A percentile compares a stretch with the other conserved stretches of the same genome.
Conservation (phyloP, 73 alveolate species). For the Uronychia setigera region DNA sequence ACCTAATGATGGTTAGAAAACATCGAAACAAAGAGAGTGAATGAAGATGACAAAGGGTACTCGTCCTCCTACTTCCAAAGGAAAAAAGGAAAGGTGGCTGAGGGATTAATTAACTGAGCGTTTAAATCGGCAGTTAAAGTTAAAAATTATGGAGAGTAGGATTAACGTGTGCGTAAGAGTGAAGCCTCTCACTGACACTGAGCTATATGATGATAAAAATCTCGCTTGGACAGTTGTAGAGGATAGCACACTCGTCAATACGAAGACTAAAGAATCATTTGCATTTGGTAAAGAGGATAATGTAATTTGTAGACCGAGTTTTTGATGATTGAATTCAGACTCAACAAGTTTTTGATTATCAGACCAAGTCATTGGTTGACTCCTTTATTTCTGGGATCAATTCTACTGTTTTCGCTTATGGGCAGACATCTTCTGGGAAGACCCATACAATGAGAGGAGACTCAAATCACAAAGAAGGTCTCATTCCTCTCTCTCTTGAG, state of each 20-base stretch:
- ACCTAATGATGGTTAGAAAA: background rate
- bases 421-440: slow-evolving; percentile 91
- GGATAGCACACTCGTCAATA: slow-evolving; percentile 64
- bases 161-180: slow-evolving; percentile 65
- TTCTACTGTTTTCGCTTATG: slow-evolving; percentile 89
- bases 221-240: slow-evolving; percentile 50
- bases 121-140: no score
- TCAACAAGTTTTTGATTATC: slow-evolving; percentile 69
- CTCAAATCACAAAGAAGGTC: slow-evolving; percentile 67
- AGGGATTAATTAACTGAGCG: no score
- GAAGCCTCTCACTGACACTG: slow-evolving; percentile 58
- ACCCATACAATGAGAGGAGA: slow-evolving; percentile 91
- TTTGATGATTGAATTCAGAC: slow-evolving; percentile 70
- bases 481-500: slow-evolving; percentile 79
- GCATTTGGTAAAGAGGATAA: slow-evolving; percentile 52
- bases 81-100: no score
- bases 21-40: background rate
- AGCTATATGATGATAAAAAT: slow-evolving; percentile 32
- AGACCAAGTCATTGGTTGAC: slow-evolving; percentile 58
- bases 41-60: no score
- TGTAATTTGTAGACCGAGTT: slow-evolving; percentile 38
- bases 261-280: slow-evolving; percentile 80
- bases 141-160: slow-evolving; percentile 58
- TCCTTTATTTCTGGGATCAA: slow-evolving; percentile 83
- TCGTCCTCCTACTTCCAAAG: no score